A percentile compares a stretch with the other conserved stretches of the same genome.
Conservation (phyloP, 208 protist genomes). For the Crithidia fasciculata region DNA sequence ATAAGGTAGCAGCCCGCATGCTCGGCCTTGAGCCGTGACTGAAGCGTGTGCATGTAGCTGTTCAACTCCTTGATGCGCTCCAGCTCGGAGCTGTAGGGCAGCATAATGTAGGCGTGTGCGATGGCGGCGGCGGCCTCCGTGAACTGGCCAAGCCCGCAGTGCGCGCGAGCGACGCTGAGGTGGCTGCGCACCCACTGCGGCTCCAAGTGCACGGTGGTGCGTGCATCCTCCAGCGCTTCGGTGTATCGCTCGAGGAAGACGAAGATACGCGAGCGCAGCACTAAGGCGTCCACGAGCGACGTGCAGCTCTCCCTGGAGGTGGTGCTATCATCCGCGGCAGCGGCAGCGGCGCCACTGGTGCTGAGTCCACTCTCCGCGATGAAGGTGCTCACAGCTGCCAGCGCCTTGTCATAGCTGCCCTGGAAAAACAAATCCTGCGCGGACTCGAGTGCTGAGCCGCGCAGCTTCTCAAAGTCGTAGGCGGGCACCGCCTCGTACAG, state of each 20-base stretch:
- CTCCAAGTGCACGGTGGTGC: constrained; percentile 46
- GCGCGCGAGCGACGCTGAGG: constrained; percentile 63
- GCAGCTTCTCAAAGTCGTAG: constrained; percentile 29
- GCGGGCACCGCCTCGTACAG: constrained; percentile 34
- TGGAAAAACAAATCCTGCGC: constrained; percentile 28
- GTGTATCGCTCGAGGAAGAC: constrained; percentile 59
- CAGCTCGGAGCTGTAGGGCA: constrained; percentile 64
- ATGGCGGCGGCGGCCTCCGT: constrained; percentile 38
- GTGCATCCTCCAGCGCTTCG: constrained; percentile 63
- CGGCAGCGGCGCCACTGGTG: not conserved
- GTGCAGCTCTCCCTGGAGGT: not conserved
- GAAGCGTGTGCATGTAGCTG: constrained; percentile 51
- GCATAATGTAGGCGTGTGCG: constrained; percentile 37
- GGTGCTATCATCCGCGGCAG: not conserved
- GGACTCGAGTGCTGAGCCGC: constrained; percentile 24
- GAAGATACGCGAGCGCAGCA: constrained; percentile 66
- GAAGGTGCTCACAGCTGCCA: constrained; percentile 21
- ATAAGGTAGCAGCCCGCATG: constrained; percentile 35
- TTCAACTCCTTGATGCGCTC: constrained; percentile 64
- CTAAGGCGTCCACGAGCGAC: constrained; percentile 43
- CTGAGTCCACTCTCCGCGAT: not conserved
- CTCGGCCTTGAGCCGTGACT: constrained; percentile 42
- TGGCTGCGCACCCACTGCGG: constrained; percentile 73
- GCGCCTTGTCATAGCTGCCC: constrained; percentile 30
- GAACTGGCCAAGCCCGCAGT: constrained; percentile 64